Conservation (phyloP, 2,329 filamentous ascomycete genomes). For the Fusarium sp. region DNA sequence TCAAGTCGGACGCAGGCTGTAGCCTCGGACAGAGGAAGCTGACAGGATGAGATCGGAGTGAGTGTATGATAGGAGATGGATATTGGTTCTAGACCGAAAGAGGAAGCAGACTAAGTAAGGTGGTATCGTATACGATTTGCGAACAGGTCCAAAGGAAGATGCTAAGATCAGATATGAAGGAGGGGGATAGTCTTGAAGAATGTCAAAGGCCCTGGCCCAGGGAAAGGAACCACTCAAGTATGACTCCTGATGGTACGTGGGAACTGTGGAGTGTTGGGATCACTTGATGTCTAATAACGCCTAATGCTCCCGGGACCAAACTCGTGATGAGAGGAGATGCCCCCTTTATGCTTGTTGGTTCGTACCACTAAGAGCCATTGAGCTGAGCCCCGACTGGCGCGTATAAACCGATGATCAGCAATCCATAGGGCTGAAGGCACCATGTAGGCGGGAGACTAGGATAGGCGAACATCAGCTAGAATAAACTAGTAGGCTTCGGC, state of each 20-base stretch:
- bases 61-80: constrained; percentile 3
- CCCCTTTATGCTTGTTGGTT: constrained; percentile 33
- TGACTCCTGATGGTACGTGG: neutral
- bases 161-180: neutral
- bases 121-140: neutral
- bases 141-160: neutral
- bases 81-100: neutral
- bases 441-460: constrained; percentile 1
- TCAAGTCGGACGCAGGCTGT: constrained; percentile 7
- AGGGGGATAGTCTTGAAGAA: neutral
- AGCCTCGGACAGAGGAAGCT: neutral
- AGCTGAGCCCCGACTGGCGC: neutral
- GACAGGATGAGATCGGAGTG: constrained; percentile 7
- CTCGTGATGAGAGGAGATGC: neutral
- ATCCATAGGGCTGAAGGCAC: constrained; percentile 30
- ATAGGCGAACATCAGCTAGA: neutral
- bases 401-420: constrained; percentile 3
- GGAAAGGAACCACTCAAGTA: neutral
- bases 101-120: neutral
- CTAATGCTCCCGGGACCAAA: neutral
- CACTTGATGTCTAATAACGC: constrained; percentile 1
- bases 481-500: neutral
- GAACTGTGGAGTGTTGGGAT: neutral
- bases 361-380: constrained; percentile 16
- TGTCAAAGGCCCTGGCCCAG: neutral